Evolutionary conservation across 768 basidiomycete genomes (phyloP).

Genomic region (Goffeauzyma gilvescens): DNA sequence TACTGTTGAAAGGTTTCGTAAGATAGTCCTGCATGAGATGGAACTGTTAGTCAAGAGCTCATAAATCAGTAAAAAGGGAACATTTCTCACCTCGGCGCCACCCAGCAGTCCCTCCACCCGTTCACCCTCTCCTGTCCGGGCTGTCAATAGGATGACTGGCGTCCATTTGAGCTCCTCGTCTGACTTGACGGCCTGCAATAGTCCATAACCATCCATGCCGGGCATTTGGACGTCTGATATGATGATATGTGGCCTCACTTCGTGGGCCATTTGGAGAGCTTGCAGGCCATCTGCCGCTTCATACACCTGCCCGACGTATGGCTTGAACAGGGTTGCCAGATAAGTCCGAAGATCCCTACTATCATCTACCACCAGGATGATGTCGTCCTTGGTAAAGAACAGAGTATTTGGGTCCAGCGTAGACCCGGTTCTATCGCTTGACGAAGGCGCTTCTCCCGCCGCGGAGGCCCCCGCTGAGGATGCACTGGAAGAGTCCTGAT

Average conservation of each 20-base stretch:
- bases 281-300: slow-evolving; percentile 30
- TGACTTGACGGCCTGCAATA: slow-evolving; percentile 7
- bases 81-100: slow-evolving; percentile 34
- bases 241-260: slow-evolving; percentile 25
- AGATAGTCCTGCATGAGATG: slow-evolving; percentile 21
- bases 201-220: slow-evolving; percentile 21
- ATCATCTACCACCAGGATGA: slow-evolving; percentile 31
- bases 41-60: slow-evolving; percentile 4
- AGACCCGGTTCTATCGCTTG: slow-evolving; percentile 4
- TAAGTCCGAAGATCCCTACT: slow-evolving; percentile 30
- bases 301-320: slow-evolving; percentile 29
- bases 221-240: slow-evolving; percentile 34
- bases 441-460: too few species aligned
- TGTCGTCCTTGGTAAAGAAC: slow-evolving; percentile 31
- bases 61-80: too few species aligned
- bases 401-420: slow-evolving; percentile 6
- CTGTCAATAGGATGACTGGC: slow-evolving; percentile 16
- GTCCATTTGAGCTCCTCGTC: slow-evolving; percentile 2
- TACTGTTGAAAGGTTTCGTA: slow-evolving; percentile 33
- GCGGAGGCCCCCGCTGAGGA: not conserved
- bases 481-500: slow-evolving; percentile 13
- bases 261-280: slow-evolving; percentile 18
- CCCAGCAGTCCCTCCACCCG: slow-evolving; percentile 31
- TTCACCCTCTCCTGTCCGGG: slow-evolving; percentile 24
- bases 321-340: slow-evolving; percentile 29